phyloP scores from a whole-genome alignment of 225 moss, liverwort and hornwort species.

The Pleurozium schreberi region DNA sequence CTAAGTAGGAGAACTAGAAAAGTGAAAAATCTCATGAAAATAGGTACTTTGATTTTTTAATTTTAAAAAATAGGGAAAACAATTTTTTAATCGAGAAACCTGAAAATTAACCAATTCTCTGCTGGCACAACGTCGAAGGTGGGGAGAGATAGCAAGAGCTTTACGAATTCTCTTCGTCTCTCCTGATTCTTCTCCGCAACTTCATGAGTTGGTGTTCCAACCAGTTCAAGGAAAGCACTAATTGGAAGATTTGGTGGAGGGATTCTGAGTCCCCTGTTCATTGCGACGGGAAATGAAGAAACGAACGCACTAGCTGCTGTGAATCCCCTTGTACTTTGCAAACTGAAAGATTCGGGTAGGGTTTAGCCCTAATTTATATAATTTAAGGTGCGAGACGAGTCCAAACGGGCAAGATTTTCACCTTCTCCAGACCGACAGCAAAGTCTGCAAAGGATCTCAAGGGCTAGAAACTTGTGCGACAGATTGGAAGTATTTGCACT shows the following conservation, averaged over 20 bases:
- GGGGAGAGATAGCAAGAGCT: background rate
- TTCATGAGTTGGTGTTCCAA: background rate
- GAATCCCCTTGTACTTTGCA: no score
- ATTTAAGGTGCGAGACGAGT: background rate
- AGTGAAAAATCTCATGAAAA: no score
- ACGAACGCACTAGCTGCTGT: no score
- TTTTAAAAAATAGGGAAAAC: no score
- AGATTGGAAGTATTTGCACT: background rate
- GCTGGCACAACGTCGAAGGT: background rate
- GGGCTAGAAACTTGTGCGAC: no score
- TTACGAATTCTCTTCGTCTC: background rate
- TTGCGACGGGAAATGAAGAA: no score
- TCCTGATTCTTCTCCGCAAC: background rate
- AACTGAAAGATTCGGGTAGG: background rate
- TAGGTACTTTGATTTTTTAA: no score
- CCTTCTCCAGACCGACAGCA: background rate
- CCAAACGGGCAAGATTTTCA: background rate
- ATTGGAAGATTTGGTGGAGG: background rate
- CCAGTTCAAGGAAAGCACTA: background rate
- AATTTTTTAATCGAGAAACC: no score
- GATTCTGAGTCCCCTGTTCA: background rate
- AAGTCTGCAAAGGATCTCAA: background rate
- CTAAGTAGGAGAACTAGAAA: no score
- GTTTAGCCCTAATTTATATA: background rate
- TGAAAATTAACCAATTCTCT: background rate